Base-by-base conservation (phyloP, 1,284 basidiomycete genomes). In the Microstroma glucosiphilum region DNA sequence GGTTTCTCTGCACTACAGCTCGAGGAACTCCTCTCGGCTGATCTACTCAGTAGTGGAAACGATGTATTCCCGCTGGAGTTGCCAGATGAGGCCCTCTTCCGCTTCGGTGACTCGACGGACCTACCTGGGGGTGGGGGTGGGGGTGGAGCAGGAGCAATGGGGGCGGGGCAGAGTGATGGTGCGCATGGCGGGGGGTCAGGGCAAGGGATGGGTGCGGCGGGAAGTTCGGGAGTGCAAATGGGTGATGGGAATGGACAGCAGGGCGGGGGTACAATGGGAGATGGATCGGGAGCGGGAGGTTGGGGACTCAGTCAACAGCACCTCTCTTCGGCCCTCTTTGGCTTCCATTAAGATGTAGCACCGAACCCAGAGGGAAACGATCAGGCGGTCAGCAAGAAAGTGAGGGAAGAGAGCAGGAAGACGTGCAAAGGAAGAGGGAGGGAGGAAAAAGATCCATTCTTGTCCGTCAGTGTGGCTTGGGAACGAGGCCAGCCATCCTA, bases 301-400 rank as follows among this genome's bases (percentile, higher is more conserved):
- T 26, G 26, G 30, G 30, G 30, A 37, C 30, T 37, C 30, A 37
- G 30, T 37, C 30, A 37, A 9, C 30, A 37, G 30, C 30, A 37
- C 30, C 30, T 54, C 51, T 23, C 21, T 17, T 54, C 51, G 15
- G 51, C 51, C 21, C 51, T 54, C 17, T 54, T 54, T 54, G 51
- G 51, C 6, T 54, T 54, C 51, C 51, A 54, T 15, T 57, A 30
- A 57, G n/a, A n/a, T n/a, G n/a, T n/a, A n/a, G n/a, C n/a, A n/a
- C n/a, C n/a, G n/a, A n/a, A n/a, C n/a, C n/a, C n/a, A n/a, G n/a
- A n/a, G n/a, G n/a, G n/a, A n/a, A n/a, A n/a, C n/a, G n/a, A n/a
- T n/a, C n/a, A n/a, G n/a, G n/a, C n/a, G n/a, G n/a, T n/a, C n/a
- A n/a, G n/a, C n/a, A n/a, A n/a, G n/a, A n/a, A n/a, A n/a, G n/a